Conservation (phyloP, 805 yeast genomes). For the Wickerhamomyces hampshirensis region DNA sequence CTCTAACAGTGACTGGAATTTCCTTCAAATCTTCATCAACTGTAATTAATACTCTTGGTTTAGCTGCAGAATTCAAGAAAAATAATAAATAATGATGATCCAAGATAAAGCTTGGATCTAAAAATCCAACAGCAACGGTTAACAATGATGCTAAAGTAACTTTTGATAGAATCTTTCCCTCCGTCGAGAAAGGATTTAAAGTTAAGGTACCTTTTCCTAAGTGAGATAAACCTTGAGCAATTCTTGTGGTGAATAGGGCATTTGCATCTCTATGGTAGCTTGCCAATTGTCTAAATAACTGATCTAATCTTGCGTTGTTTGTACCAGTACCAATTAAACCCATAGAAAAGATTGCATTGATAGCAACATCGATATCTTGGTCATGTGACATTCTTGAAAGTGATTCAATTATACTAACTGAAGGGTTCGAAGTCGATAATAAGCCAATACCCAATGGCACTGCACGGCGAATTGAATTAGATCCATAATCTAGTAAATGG, state of each 20-base stretch:
- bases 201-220: conserved; percentile 95
- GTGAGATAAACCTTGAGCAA: conserved; percentile 93
- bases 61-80: conserved; percentile 81
- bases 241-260: conserved; percentile 84
- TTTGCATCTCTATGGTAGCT: conserved; percentile 90
- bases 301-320: conserved; percentile 96
- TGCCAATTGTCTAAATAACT: conserved; percentile 90
- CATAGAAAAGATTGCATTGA: conserved; percentile 93
- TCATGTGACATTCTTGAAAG: conserved; percentile 96
- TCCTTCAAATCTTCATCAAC: conserved; percentile 80
- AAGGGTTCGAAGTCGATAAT: conserved; percentile 88
- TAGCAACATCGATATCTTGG: conserved; percentile 88
- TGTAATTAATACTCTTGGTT: conserved; percentile 90
- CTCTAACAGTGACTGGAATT: conserved; percentile 92
- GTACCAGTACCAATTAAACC: conserved; percentile 99
- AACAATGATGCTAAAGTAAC: conserved; percentile 86
- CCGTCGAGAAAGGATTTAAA: conserved; percentile 83
- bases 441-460: conserved; percentile 99
- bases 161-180: conserved; percentile 80
- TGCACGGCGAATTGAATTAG: conserved; percentile 81
- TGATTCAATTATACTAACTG: conserved; percentile 95
- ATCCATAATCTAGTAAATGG: conserved; percentile 97
- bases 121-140: conserved; percentile 76
- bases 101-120: conserved; percentile 83
- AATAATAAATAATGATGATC: conserved; percentile 80